Evolutionary conservation across 2,329 filamentous ascomycete genomes (phyloP).

Genomic region (Verticillium alfalfae): DNA sequence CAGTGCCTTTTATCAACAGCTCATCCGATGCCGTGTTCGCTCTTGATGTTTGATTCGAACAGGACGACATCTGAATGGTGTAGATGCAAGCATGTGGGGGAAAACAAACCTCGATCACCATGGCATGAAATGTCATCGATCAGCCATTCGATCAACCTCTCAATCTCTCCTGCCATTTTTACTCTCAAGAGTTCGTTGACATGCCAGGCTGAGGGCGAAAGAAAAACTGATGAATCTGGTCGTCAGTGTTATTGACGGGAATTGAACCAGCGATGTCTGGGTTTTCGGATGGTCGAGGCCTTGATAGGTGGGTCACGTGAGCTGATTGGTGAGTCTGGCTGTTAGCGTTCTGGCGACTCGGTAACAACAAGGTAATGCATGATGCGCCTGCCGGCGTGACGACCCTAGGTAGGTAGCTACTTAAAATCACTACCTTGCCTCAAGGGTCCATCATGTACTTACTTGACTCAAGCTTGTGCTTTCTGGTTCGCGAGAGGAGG

Average conservation of each 20-base stretch:
- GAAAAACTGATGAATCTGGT: neutral
- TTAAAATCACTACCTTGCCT: too few species aligned
- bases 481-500: too few species aligned
- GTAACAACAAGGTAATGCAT: too few species aligned
- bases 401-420: too few species aligned
- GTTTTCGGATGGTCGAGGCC: neutral
- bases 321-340: neutral
- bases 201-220: neutral
- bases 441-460: too few species aligned
- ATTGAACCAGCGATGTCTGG: neutral
- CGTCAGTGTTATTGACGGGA: neutral
- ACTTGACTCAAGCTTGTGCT: too few species aligned
- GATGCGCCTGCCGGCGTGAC: too few species aligned
- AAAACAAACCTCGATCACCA: conserved; percentile 8
- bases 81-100: neutral
- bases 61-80: too few species aligned
- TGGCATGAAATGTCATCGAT: conserved; percentile 13
- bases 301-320: neutral
- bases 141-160: conserved; percentile 11
- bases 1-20: too few species aligned
- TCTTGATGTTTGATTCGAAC: too few species aligned
- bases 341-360: too few species aligned
- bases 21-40: too few species aligned
- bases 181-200: neutral
- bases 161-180: conserved; percentile 10